Percentiles rank a stretch among this genome's conserved stretches.
Evolutionary conservation across 345 rosid species (phyloP).

Genomic region (Noccaea caerulescens): DNA sequence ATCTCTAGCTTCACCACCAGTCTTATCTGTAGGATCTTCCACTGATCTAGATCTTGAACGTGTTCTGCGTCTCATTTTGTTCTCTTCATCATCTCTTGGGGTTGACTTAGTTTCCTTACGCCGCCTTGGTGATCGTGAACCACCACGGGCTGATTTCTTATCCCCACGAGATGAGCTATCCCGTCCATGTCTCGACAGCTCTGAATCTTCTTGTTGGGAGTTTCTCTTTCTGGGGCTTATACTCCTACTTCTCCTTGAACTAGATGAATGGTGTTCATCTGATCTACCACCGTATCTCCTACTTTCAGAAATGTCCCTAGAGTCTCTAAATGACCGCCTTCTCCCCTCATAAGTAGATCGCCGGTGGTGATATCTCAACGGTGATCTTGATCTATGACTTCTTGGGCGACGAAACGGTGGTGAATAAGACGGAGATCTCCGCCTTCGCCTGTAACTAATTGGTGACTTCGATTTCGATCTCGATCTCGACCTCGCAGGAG

Average conservation of each 20-base stretch:
- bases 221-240: slow-evolving; percentile 66
- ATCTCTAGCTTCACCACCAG: slow-evolving; percentile 44
- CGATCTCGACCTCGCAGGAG: slow-evolving; percentile 69
- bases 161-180: slow-evolving; percentile 59
- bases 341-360: slow-evolving; percentile 65
- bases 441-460: slow-evolving; percentile 59
- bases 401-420: slow-evolving; percentile 64
- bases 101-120: slow-evolving; percentile 58
- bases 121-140: slow-evolving; percentile 68
- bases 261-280: slow-evolving; percentile 55
- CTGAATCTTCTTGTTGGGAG: slow-evolving; percentile 56
- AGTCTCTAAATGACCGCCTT: slow-evolving; percentile 60
- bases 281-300: slow-evolving; percentile 71
- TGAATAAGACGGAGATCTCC: slow-evolving; percentile 72
- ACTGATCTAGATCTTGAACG: slow-evolving; percentile 66
- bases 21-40: slow-evolving; percentile 52
- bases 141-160: slow-evolving; percentile 55
- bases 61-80: slow-evolving; percentile 49
- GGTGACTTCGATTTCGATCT: slow-evolving; percentile 71
- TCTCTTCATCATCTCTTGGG: slow-evolving; percentile 55
- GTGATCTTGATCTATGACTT: slow-evolving; percentile 75
- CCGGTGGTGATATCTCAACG: slow-evolving; percentile 55
- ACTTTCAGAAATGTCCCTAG: slow-evolving; percentile 52
- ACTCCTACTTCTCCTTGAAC: slow-evolving; percentile 78
- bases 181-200: slow-evolving; percentile 56